Percentiles rank a stretch among this genome's conserved stretches.
These are phyloP conservation scores for Lathyrus tuberosus DNA, from an alignment of 306 rosid species.

Conservation along the genomic window DNA sequence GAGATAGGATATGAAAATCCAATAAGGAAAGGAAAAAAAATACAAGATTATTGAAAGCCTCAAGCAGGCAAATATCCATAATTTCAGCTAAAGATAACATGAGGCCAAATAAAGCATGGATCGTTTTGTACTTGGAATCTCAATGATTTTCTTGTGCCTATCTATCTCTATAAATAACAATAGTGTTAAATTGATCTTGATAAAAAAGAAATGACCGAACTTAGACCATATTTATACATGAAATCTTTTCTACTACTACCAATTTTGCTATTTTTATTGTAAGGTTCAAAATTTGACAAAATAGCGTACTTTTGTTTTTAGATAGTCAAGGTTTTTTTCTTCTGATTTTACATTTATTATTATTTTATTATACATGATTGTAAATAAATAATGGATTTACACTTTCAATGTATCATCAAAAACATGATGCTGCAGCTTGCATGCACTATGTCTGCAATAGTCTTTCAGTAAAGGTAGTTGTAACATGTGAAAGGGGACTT, in stretches of 20 bases:
- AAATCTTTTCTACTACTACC: not conserved
- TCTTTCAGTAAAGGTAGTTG: slow-evolving; percentile 22
- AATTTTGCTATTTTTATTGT: slow-evolving; percentile 17
- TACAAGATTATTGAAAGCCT: slow-evolving; percentile 20
- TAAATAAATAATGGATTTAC: slow-evolving; percentile 1
- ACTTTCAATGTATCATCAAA: slow-evolving; percentile 17
- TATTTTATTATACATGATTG: not conserved
- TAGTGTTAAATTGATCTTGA: not conserved
- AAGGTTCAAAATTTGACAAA: not conserved
- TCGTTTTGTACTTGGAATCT: slow-evolving; percentile 30
- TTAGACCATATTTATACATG: slow-evolving; percentile 6
- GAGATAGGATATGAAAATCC: slow-evolving; percentile 26
- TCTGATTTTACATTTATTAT: not conserved
- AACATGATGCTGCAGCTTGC: not conserved
- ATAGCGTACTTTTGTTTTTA: not conserved
- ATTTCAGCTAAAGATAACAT: slow-evolving; percentile 5
- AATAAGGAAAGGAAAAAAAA: slow-evolving; percentile 27
- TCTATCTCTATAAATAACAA: slow-evolving; percentile 8
- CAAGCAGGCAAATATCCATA: slow-evolving; percentile 15
- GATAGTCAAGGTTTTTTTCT: not conserved
- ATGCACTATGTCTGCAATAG: slow-evolving; percentile 31
- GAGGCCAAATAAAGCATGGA: slow-evolving; percentile 37
- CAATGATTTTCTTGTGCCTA: slow-evolving; percentile 37
- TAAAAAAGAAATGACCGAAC: not conserved
- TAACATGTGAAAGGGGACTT: slow-evolving; percentile 34